Evolutionary conservation across 1,284 basidiomycete genomes (phyloP), one percentile per base, ranked within the genome.

Genomic region (Ustanciosporium gigantosporum): DNA sequence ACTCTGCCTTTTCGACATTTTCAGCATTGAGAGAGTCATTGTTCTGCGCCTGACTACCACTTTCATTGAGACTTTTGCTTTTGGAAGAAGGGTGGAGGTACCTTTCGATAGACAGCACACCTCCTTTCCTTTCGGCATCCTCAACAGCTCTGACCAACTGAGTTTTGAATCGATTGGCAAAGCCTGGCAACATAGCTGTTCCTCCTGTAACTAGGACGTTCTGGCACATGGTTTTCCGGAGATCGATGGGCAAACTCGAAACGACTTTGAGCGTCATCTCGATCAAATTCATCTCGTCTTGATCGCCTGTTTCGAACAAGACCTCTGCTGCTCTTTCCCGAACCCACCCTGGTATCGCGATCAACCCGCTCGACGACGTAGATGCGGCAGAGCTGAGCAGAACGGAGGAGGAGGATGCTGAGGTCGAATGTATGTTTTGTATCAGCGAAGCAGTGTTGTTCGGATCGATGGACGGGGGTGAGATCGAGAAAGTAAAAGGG

Each of bases 291-390:
- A 43, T 35, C 91, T 91, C 21, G 41, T 79, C 79, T 4, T 88
- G 85, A 60, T 91, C 89, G n/a, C 88, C 88, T 5, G 86, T 86
- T 71, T 91, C 90, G 64, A 96, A 96, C 1, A 97, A 81, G 4
- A 93, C 83, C 74, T 98, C 94, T 3, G 90, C 87, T 0, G 89
- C 89, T 7, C 92, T 83, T 75, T 96, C 92, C 27, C 94, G 81
- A 20, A 97, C 82, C 94, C 95, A 98, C 0, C 93, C 93, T 0
- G 94, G 94, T 31, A 98, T 85, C 34, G 88, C 82, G 27, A 97
- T 79, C 0, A 86, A 88, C 0, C 90, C 90, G 15, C 25, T 20
- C 9, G 31, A 11, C 2, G 39, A 23, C n/a, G 56, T 46, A 19
- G 49, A 40, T 5, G 45, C 42, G 2, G 56, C 38, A 2, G 62